These are phyloP conservation scores for Hanseniaspora mollemarum DNA, from an alignment of 805 yeast genomes.

Conservation along the genomic window DNA sequence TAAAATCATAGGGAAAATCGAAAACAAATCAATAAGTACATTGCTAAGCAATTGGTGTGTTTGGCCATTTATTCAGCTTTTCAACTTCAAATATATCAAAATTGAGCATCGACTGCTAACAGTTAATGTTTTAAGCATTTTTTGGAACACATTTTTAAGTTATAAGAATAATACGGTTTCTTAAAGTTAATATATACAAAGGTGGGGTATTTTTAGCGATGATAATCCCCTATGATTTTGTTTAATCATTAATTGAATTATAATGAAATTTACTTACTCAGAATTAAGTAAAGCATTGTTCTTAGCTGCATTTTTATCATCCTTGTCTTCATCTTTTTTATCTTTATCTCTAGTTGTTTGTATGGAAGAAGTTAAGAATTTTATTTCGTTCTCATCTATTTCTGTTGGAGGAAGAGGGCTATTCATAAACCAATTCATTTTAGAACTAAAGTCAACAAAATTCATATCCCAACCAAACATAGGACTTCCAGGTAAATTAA, in stretches of 20 bases:
- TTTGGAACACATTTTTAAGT: slow-evolving; percentile 77
- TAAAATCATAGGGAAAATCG: slow-evolving; percentile 35
- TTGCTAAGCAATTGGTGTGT: slow-evolving; percentile 66
- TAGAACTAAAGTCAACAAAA: slow-evolving; percentile 11
- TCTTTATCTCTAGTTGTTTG: background rate
- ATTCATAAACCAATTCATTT: slow-evolving; percentile 12
- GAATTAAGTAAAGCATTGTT: background rate
- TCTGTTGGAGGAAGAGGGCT: background rate
- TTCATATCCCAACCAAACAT: slow-evolving; percentile 12
- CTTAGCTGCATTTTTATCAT: background rate
- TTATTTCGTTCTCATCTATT: background rate
- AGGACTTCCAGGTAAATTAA: background rate
- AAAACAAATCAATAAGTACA: slow-evolving; percentile 48
- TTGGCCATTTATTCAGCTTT: slow-evolving; percentile 80
- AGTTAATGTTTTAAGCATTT: slow-evolving; percentile 60
- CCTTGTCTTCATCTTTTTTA: background rate
- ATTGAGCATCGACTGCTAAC: slow-evolving; percentile 53
- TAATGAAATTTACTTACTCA: background rate
- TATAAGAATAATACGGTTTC: slow-evolving; percentile 34
- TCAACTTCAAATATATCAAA: slow-evolving; percentile 70
- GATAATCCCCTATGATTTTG: no score
- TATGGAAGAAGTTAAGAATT: background rate
- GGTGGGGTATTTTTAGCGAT: background rate
- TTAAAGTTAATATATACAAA: background rate
- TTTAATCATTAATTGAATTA: no score